These are phyloP conservation scores for Triticum urartu DNA, from an alignment of 176 grass and related monocot species.

Conservation along the genomic window DNA sequence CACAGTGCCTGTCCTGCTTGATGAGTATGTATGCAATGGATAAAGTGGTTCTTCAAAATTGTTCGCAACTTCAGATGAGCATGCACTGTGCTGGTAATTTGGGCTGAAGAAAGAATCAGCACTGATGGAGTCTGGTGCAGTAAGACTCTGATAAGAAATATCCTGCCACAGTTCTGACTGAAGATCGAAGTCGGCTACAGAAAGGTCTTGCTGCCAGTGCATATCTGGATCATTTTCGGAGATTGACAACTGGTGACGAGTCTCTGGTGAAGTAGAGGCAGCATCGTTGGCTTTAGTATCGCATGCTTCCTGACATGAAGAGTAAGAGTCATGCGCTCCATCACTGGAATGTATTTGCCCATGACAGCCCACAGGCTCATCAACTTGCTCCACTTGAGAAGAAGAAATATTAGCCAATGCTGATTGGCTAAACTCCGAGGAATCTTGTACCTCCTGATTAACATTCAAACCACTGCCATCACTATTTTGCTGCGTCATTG, in stretches of 20 bases:
- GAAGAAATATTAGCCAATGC: slow-evolving; percentile 42
- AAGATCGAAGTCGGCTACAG: slow-evolving; percentile 9
- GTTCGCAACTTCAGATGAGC: slow-evolving; percentile 27
- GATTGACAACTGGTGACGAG: background rate
- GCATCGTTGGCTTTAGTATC: slow-evolving; percentile 25
- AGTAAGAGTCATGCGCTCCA: slow-evolving; percentile 10
- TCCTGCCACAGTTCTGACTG: slow-evolving; percentile 35
- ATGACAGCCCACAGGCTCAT: slow-evolving; percentile 18
- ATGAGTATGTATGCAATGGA: slow-evolving; percentile 34
- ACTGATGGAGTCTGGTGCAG: slow-evolving; percentile 9
- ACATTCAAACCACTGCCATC: slow-evolving; percentile 42
- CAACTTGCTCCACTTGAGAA: slow-evolving; percentile 47
- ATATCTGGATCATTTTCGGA: slow-evolving; percentile 31
- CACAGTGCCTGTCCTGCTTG: slow-evolving; percentile 7
- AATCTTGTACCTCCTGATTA: slow-evolving; percentile 49
- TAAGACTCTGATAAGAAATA: slow-evolving; percentile 33
- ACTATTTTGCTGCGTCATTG: slow-evolving; percentile 42
- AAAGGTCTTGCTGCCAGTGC: slow-evolving; percentile 10
- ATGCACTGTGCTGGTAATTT: slow-evolving; percentile 32
- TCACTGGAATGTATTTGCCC: background rate
- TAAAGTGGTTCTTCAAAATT: slow-evolving; percentile 27
- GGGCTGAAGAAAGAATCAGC: slow-evolving; percentile 15
- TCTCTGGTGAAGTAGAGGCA: slow-evolving; percentile 30
- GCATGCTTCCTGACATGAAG: slow-evolving; percentile 31
- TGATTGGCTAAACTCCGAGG: slow-evolving; percentile 45